Percentiles rank a stretch among this genome's conserved stretches.
phyloP scores from a whole-genome alignment of 192 early-diverging fungal species.

The Linnemannia exigua region DNA sequence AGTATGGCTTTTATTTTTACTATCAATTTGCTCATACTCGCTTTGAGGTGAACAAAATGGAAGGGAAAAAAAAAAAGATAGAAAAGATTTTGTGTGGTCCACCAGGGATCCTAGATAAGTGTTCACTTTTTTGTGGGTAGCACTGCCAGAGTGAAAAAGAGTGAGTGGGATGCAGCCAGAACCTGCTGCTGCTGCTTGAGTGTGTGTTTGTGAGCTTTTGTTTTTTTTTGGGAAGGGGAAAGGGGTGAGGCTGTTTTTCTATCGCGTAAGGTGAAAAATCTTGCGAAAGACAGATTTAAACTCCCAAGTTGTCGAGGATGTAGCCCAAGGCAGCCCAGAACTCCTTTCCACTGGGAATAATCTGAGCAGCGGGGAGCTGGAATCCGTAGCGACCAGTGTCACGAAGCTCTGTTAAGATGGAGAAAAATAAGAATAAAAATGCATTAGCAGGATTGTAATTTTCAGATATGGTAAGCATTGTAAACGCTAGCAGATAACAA shows the following conservation, averaged over 20 bases:
- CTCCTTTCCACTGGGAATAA: constrained; percentile 39
- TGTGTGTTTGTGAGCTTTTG: neutral
- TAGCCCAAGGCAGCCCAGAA: constrained; percentile 31
- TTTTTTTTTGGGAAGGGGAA: neutral
- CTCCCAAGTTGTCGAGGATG: constrained; percentile 34
- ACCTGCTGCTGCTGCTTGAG: neutral
- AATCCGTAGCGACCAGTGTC: constrained; percentile 47
- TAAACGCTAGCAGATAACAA: neutral
- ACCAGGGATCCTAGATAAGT: neutral
- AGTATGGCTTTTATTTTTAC: too few relatives aligned
- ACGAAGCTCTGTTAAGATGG: constrained; percentile 14
- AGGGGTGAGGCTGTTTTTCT: neutral
- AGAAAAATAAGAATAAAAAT: neutral
- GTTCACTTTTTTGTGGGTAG: neutral
- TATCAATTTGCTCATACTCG: too few relatives aligned
- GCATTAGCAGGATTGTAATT: neutral
- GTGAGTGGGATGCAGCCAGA: neutral
- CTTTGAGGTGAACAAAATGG: neutral
- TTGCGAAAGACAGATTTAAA: neutral
- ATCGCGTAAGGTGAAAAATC: neutral
- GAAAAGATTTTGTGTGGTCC: neutral
- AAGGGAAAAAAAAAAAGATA: neutral
- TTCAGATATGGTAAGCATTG: neutral
- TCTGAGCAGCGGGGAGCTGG: constrained; percentile 36
- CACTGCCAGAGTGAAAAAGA: constrained; percentile 7